phyloP scores from a whole-genome alignment of 2,329 filamentous ascomycete species.

The Colletotrichum sp. region DNA sequence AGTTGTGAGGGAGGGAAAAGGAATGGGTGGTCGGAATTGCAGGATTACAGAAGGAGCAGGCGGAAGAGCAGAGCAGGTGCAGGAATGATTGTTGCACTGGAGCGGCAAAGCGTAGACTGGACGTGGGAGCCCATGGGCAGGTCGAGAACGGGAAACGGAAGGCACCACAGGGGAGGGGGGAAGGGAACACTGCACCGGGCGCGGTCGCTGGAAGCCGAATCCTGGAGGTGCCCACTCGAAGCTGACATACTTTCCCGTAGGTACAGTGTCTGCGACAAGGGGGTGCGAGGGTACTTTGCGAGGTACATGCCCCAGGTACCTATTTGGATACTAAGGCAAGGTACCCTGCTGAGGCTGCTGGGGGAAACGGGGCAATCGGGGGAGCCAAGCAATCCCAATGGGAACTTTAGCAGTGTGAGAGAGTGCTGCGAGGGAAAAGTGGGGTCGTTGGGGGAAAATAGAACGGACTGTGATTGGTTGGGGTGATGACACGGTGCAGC shows the following conservation, averaged over 20 bases:
- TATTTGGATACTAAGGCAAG: not conserved
- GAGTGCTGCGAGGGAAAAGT: not conserved
- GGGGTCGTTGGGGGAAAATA: not conserved
- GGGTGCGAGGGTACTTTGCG: not conserved
- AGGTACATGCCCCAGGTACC: not conserved
- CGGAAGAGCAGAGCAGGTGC: not conserved
- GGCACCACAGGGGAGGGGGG: not conserved
- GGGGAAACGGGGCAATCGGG: not conserved
- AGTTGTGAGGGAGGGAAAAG: not conserved
- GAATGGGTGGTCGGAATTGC: not conserved
- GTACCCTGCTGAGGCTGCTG: not conserved
- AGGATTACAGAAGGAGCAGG: not conserved
- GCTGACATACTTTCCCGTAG: slow-evolving; percentile 9
- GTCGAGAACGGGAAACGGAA: not conserved
- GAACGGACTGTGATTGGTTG: not conserved
- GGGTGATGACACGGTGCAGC: not conserved
- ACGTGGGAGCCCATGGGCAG: not conserved
- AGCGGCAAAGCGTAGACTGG: not conserved
- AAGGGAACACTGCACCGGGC: not conserved
- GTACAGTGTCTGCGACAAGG: slow-evolving; percentile 1
- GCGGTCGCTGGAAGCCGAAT: not conserved
- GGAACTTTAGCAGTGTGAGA: not conserved
- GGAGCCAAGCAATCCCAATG: not conserved
- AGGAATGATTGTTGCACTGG: not conserved
- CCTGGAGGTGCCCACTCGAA: not conserved